These are phyloP conservation scores for Jacaranda mimosifolia DNA, from an alignment of 257 asterid genomes.

Conservation along the genomic window DNA sequence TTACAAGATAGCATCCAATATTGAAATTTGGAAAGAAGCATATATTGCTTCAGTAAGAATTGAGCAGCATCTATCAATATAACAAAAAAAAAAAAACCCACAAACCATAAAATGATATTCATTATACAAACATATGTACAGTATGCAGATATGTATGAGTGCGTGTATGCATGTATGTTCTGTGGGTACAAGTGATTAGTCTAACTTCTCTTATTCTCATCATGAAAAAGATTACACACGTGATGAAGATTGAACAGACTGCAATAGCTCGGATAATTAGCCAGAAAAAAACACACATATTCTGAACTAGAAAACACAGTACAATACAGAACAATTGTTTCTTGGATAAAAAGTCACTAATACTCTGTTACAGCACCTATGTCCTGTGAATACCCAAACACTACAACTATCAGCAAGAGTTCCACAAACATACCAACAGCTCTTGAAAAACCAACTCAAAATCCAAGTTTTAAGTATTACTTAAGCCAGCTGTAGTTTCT, in stretches of 20 bases:
- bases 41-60: neutral
- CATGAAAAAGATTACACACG: neutral
- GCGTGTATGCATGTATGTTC: no score
- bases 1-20: neutral
- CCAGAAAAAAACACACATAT: neutral
- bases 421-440: neutral
- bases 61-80: no score
- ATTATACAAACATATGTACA: neutral
- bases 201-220: neutral
- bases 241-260: neutral
- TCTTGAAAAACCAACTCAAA: neutral
- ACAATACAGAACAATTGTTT: neutral
- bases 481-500: neutral
- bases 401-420: neutral
- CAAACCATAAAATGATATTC: neutral
- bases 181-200: no score
- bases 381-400: neutral
- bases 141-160: no score
- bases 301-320: neutral
- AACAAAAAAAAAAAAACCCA: no score
- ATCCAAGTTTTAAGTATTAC: neutral
- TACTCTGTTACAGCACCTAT: neutral
- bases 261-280: neutral
- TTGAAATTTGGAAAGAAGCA: neutral
- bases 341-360: neutral